Evolutionary conservation across 805 yeast species (phyloP), one percentile per base, ranked within the genome.

Genomic region (Saccharomycopsis sp.): DNA sequence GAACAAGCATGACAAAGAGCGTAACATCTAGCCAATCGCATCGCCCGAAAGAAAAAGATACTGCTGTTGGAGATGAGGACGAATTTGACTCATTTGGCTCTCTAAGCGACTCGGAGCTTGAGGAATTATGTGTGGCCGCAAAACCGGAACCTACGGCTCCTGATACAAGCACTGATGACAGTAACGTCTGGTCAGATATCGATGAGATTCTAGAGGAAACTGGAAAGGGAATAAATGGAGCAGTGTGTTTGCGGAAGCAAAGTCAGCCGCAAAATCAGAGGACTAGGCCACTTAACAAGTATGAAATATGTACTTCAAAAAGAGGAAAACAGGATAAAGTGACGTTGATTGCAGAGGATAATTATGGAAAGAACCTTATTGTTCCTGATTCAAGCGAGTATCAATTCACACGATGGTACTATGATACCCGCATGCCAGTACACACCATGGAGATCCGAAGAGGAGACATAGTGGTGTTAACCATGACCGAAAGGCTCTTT

Each of bases 191-290:
- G 12, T 29, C 49, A 5, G 57, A 49, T 20, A 35, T 12, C 19
- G 55, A 52, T 8, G 58, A 56, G 15, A 52, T 49, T 23, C 47
- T 56, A 8, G 58, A 55, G 35, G 57, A 55, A n/a, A n/a, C 15
- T 44, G 20, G 12, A 17, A 44, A 12, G 3, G 20, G 12, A 3
- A 19, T 5, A 17, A 17, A 44, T 44, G 49, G 22, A 35, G n/a
- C n/a, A n/a, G n/a, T 35, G 8, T 35, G 14, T 9, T 35, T 35
- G 8, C 14, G 14, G 14, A 35, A 35, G 41, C 41, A 35, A 35
- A 9, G 14, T 9, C 41, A 35, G 14, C 14, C 8, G 14, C 14
- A 35, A 9, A 8, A 35, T 9, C 14, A 35, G 14, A 35, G 41
- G 8, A 35, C 14, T 35, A 35, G 8, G 8, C 8, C 41, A 35